These are phyloP conservation scores for Polyrhizophydium stewartii DNA, from an alignment of 371 early-diverging fungal species.

Conservation along the genomic window DNA sequence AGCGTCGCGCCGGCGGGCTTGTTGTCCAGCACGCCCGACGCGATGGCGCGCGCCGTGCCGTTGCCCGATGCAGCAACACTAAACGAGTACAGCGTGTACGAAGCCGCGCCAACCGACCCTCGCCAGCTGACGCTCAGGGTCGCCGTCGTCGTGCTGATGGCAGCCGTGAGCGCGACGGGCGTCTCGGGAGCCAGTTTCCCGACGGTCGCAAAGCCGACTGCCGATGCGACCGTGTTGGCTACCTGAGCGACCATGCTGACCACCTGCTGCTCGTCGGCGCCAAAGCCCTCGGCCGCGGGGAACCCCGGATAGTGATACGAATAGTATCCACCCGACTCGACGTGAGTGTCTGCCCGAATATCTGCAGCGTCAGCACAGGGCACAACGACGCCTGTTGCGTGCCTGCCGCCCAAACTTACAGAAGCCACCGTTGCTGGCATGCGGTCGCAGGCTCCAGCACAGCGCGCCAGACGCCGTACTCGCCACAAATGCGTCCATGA, in stretches of 20 bases:
- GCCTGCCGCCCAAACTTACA: too few species aligned
- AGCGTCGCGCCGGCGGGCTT: constrained; percentile 4
- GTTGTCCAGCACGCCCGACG: constrained; percentile 11
- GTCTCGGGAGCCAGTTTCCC: not conserved
- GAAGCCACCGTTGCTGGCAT: constrained; percentile 34
- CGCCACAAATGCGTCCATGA: constrained; percentile 16
- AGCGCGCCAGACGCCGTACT: constrained; percentile 21
- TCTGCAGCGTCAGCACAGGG: too few species aligned
- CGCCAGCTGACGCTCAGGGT: constrained; percentile 7
- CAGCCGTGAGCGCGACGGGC: not conserved
- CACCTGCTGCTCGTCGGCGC: constrained; percentile 11
- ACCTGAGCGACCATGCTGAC: not conserved
- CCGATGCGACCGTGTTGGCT: constrained; percentile 4
- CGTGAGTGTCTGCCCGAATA: constrained; percentile 18
- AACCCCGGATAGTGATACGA: constrained; percentile 41
- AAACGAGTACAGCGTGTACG: constrained; percentile 6
- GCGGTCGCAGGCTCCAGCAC: constrained; percentile 34
- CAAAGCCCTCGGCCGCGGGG: constrained; percentile 12
- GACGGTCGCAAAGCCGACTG: constrained; percentile 3
- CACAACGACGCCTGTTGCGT: too few species aligned
- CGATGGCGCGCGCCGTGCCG: not conserved
- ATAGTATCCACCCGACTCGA: constrained; percentile 21
- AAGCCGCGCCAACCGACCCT: constrained; percentile 8
- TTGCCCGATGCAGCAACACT: not conserved
- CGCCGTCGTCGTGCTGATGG: not conserved